phyloP scores from a whole-genome alignment of 495 filamentous ascomycete species.

The Glonium stellatum region DNA sequence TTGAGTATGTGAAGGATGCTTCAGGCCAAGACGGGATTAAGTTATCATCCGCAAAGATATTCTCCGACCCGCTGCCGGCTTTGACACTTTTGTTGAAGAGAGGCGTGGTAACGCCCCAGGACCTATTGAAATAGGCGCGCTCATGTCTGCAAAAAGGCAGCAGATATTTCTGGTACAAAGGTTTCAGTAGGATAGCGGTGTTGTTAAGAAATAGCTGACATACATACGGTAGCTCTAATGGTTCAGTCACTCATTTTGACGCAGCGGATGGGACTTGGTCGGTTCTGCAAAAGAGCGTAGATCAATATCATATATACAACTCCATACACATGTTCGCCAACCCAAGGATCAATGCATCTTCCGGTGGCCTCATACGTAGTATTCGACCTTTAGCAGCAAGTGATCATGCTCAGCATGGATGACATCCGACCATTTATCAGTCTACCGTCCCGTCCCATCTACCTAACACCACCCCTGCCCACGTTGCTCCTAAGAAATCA shows the following conservation, averaged over 20 bases:
- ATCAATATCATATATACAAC: background rate
- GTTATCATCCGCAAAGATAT: constrained; percentile 5
- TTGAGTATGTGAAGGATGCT: constrained; percentile 20
- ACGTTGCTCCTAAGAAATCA: background rate
- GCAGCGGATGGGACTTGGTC: background rate
- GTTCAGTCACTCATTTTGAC: background rate
- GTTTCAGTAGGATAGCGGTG: too few relatives aligned
- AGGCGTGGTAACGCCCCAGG: constrained; percentile 5
- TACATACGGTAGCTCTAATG: background rate
- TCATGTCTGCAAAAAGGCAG: background rate
- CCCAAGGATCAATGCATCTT: background rate
- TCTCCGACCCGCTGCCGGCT: constrained; percentile 5
- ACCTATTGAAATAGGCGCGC: background rate
- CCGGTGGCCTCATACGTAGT: too few relatives aligned
- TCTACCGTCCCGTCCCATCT: background rate
- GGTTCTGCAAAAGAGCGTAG: background rate
- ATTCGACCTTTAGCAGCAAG: too few relatives aligned
- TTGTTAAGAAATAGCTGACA: too few relatives aligned
- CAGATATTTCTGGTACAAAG: background rate
- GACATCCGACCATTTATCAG: too few relatives aligned
- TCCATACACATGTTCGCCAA: background rate
- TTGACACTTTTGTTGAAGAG: constrained; percentile 9
- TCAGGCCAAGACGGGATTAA: constrained; percentile 6
- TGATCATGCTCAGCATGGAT: too few relatives aligned
- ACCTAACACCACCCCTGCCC: background rate